phyloP scores from a whole-genome alignment of 169 alveolate species.

The Plasmodium relictum region DNA sequence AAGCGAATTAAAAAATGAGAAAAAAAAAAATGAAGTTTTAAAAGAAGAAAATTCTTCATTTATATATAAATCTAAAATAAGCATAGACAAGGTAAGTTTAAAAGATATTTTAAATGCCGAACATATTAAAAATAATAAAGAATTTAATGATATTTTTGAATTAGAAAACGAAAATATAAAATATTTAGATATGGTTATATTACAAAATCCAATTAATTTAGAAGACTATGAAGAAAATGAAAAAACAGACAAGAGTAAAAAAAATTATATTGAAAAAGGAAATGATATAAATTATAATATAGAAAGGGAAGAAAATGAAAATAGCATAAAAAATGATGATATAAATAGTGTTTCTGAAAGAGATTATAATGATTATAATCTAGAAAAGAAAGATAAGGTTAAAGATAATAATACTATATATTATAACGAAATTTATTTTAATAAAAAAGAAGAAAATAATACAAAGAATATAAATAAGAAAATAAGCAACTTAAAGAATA shows the following conservation, averaged over 20 bases:
- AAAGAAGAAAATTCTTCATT: background rate
- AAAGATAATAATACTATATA: background rate
- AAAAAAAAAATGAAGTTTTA: background rate
- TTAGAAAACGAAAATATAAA: conserved; percentile 51
- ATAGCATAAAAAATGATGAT: background rate
- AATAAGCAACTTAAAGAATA: conserved; percentile 2
- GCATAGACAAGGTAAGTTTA: conserved; percentile 29
- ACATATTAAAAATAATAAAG: conserved; percentile 27
- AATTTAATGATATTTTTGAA: conserved; percentile 30
- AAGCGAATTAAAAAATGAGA: background rate
- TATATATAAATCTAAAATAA: conserved; percentile 36
- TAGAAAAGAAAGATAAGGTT: background rate
- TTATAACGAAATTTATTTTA: background rate
- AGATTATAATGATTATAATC: background rate
- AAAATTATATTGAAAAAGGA: too few species aligned
- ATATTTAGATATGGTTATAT: conserved; percentile 30
- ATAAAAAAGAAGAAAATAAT: background rate
- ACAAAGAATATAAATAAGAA: background rate
- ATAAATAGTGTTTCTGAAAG: background rate
- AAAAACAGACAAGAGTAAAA: background rate
- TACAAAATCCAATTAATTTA: background rate
- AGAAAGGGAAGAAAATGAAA: background rate
- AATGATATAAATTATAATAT: background rate
- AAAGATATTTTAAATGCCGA: conserved; percentile 57
- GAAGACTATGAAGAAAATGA: background rate